Percentiles rank a stretch among this genome's conserved stretches.
These are phyloP conservation scores for Penicillium nordicum DNA, from an alignment of 2,329 filamentous ascomycete genomes.

Conservation along the genomic window DNA sequence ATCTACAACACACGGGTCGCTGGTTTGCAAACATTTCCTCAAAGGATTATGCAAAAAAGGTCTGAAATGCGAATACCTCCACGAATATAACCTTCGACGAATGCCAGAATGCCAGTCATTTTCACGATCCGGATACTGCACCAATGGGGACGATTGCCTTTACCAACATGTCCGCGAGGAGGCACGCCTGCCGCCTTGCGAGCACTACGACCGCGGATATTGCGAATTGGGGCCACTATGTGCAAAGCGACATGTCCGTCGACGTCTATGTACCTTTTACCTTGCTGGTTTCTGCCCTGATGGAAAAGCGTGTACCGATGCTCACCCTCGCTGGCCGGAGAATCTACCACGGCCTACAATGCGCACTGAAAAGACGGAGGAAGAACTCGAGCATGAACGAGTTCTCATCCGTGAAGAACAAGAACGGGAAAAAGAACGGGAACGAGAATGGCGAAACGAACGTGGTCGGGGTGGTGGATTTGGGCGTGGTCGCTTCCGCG, in stretches of 20 bases:
- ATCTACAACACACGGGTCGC: conserved; percentile 47
- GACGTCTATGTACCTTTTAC: conserved; percentile 78
- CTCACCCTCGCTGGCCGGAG: conserved; percentile 74
- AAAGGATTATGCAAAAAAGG: conserved; percentile 97
- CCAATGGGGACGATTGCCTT: conserved; percentile 93
- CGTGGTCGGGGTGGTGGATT: conserved; percentile 50
- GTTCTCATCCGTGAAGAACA: conserved; percentile 59
- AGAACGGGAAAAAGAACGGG: conserved; percentile 52
- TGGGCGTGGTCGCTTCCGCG: conserved; percentile 42
- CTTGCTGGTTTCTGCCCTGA: conserved; percentile 93
- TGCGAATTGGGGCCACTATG: conserved; percentile 86
- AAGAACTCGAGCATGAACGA: conserved; percentile 61
- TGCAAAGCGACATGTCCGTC: conserved; percentile 81
- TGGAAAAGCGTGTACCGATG: conserved; percentile 68
- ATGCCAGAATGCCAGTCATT: conserved; percentile 99
- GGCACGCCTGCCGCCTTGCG: conserved; percentile 73
- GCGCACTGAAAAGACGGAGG: conserved; percentile 67
- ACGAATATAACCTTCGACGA: conserved; percentile 96
- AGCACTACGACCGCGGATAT: conserved; percentile 92
- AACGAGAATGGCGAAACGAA: conserved; percentile 53
- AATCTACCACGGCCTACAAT: conserved; percentile 61
- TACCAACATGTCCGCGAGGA: conserved; percentile 87
- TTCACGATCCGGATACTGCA: conserved; percentile 87
- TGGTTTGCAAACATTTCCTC: conserved; percentile 99
- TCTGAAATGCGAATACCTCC: conserved; percentile 92